Percentiles rank a stretch among this genome's conserved stretches.
Conservation (phyloP, 1,284 basidiomycete species). For the Trichosporon sp. region DNA sequence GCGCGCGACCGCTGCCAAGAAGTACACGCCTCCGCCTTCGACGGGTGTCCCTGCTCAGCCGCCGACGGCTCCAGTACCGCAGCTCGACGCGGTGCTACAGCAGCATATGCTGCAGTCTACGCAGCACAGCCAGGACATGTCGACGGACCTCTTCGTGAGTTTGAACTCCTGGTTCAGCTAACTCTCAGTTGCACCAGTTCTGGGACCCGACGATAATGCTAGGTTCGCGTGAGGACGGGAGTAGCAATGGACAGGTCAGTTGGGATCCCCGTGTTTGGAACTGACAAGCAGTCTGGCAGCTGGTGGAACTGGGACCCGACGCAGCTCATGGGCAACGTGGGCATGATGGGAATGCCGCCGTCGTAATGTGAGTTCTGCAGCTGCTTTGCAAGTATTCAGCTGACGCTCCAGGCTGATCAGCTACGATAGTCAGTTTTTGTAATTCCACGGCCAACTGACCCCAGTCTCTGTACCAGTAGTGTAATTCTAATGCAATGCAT, state of each 20-base stretch:
- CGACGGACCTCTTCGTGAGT: slow-evolving; percentile 18
- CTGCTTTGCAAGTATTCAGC: too few relatives aligned
- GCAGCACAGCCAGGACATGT: background rate
- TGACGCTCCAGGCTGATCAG: too few relatives aligned
- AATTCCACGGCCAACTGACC: too few relatives aligned
- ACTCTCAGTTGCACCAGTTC: slow-evolving; percentile 50
- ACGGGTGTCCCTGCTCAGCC: background rate
- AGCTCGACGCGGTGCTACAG: slow-evolving; percentile 7
- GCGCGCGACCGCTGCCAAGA: slow-evolving; percentile 25
- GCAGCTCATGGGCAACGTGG: background rate
- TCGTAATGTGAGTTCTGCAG: background rate
- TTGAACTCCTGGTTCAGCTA: background rate
- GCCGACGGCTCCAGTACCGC: background rate
- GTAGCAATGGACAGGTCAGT: background rate
- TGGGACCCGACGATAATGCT: slow-evolving; percentile 38
- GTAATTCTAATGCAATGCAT: slow-evolving; percentile 20
- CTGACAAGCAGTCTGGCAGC: background rate
- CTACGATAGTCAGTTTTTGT: background rate
- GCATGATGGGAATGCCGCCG: slow-evolving; percentile 15
- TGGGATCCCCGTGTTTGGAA: background rate
- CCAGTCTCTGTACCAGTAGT: background rate
- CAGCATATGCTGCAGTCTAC: slow-evolving; percentile 10
- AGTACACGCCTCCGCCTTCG: background rate
- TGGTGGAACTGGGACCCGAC: slow-evolving; percentile 27
- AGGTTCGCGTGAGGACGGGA: slow-evolving; percentile 24